These are phyloP conservation scores for Hyphopichia pseudoburtonii DNA, from an alignment of 1,139 yeast genomes.

Conservation along the genomic window DNA sequence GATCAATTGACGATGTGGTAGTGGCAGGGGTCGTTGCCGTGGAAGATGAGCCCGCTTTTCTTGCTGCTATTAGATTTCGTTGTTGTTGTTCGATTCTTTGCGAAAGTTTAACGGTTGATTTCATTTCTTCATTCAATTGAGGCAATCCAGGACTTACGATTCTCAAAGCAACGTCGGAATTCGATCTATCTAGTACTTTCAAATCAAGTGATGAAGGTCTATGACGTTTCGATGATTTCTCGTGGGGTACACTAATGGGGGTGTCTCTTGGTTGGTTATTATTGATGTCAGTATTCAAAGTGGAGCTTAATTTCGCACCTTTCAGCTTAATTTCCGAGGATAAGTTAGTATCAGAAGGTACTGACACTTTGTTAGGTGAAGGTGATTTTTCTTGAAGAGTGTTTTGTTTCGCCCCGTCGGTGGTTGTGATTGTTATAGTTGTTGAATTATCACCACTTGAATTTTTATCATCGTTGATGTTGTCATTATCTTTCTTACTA, in stretches of 20 bases:
- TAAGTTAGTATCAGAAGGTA: too few species aligned
- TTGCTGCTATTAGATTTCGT: conserved; percentile 44
- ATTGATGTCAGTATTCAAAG: too few species aligned
- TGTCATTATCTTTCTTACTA: neutral
- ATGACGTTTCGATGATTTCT: conserved; percentile 17
- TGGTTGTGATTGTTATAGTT: too few species aligned
- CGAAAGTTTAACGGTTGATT: conserved; percentile 44
- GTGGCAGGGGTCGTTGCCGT: too few species aligned
- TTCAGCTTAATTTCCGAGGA: too few species aligned
- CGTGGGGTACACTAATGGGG: too few species aligned
- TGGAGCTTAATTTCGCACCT: too few species aligned
- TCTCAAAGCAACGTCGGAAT: conserved; percentile 33
- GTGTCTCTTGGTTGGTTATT: too few species aligned
- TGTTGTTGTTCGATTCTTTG: conserved; percentile 51
- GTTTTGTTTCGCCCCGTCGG: too few species aligned
- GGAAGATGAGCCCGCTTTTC: conserved; percentile 17
- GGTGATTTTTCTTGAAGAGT: neutral
- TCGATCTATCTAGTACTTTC: conserved; percentile 8
- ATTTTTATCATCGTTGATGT: neutral
- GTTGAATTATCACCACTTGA: too few species aligned
- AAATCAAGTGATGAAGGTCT: conserved; percentile 27
- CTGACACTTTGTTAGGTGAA: too few species aligned
- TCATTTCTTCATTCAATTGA: conserved; percentile 46
- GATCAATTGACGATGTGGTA: conserved; percentile 4
- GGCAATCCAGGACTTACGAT: conserved; percentile 52